Conservation (phyloP, 2,329 filamentous ascomycete species). For the Coniochaeta ligniaria region DNA sequence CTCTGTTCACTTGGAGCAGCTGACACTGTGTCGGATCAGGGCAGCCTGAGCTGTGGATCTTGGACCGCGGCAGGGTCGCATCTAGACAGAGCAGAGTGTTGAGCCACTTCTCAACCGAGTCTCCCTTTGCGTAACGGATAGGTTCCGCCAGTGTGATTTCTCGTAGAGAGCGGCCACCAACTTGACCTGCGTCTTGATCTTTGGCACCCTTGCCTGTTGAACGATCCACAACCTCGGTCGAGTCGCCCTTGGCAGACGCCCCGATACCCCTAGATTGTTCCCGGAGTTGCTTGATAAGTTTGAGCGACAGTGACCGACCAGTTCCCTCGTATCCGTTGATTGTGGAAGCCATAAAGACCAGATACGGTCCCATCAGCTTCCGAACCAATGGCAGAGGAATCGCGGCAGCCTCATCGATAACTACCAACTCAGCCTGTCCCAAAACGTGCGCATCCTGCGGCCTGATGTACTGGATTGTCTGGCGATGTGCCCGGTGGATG, state of each 20-base stretch:
- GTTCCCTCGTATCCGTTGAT: conserved; percentile 99
- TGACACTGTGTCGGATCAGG: conserved; percentile 90
- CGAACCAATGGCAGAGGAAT: conserved; percentile 88
- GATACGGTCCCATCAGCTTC: conserved; percentile 92
- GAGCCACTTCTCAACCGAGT: conserved; percentile 91
- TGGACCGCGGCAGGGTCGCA: conserved; percentile 76
- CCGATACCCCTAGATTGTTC: conserved; percentile 73
- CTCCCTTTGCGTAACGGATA: conserved; percentile 87
- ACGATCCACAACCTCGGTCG: conserved; percentile 58
- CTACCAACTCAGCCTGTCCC: conserved; percentile 88
- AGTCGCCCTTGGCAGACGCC: conserved; percentile 24
- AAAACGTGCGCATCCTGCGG: conserved; percentile 93
- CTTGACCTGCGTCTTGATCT: conserved; percentile 42
- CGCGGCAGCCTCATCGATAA: conserved; percentile 95
- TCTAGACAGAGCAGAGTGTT: conserved; percentile 92
- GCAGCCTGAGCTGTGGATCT: conserved; percentile 65
- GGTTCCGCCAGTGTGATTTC: conserved; percentile 92
- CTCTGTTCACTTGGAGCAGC: conserved; percentile 87
- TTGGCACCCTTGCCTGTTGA: conserved; percentile 69
- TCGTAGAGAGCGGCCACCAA: conserved; percentile 68
- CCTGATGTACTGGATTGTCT: conserved; percentile 98
- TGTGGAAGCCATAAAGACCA: conserved; percentile 98
- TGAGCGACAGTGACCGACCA: conserved; percentile 86
- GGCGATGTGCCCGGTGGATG: conserved; percentile 86
- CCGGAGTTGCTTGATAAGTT: conserved; percentile 92